Percentiles rank a stretch among this genome's conserved stretches.
Conservation (phyloP, 306 rosid genomes). For the Mimosa pudica region DNA sequence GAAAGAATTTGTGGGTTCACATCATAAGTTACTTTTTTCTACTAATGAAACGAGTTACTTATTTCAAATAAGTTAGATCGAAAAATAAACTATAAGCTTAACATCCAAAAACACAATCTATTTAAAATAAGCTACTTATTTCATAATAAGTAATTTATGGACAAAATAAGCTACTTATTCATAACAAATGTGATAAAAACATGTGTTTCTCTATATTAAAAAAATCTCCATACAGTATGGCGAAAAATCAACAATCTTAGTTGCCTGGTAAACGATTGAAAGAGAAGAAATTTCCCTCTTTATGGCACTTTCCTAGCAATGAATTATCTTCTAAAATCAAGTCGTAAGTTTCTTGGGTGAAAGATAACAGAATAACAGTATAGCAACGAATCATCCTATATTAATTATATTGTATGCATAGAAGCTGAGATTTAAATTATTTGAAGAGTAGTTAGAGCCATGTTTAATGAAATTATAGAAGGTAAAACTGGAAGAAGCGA, state of each 20-base stretch:
- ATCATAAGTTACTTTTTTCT: too few species aligned
- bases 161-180: not conserved
- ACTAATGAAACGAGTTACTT: too few species aligned
- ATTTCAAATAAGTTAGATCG: too few species aligned
- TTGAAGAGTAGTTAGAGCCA: not conserved
- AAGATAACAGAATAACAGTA: not conserved
- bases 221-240: too few species aligned
- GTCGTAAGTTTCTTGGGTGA: not conserved
- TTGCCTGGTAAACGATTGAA: too few species aligned
- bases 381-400: too few species aligned
- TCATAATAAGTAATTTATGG: too few species aligned
- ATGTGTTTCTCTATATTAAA: not conserved
- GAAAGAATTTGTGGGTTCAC: too few species aligned
- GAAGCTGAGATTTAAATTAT: not conserved
- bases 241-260: too few species aligned
- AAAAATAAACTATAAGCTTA: too few species aligned
- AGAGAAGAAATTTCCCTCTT: not conserved
- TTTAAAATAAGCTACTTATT: too few species aligned
- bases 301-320: not conserved
- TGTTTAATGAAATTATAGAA: not conserved
- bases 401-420: not conserved
- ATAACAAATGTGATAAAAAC: not conserved
- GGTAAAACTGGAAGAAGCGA: not conserved
- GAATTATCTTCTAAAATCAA: not conserved
- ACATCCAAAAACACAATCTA: too few species aligned